Base-by-base conservation (phyloP, 73 alveolate genomes). In the Paramecium bursaria region DNA sequence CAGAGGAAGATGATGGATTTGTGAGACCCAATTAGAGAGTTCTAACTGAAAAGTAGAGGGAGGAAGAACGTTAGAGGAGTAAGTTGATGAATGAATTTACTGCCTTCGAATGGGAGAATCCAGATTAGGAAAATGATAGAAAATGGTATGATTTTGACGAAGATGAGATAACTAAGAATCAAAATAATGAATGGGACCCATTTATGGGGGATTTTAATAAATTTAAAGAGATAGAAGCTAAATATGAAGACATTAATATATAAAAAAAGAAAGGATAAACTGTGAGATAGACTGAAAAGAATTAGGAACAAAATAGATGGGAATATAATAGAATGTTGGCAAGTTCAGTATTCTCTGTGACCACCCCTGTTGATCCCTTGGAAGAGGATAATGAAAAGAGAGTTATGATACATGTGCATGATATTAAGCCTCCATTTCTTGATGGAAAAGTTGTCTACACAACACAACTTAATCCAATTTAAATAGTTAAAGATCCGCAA, bases 101-200 rank as follows among this genome's bases (percentile, higher is more conserved):
- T 67, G 98, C 92, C 11, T 85, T 55, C 29, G 98, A 94, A 51
- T 93, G 97, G 97, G 97, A 94, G 73, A 82, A 91, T 50, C 15
- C 86, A 49, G 97, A 94, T 85, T 77, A 91, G 46, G 94, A 92
- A 19, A 87, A 91, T 54, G 99, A 96, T 73, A 50, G 97, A 33
- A 96, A 92, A 30, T 96, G 99, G 99, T 96, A 96, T 79, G 99
- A 96, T 76, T 94, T 88, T 42, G 99, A 96, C 77, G 99, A 96
- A 89, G 94, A 95, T 46, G 95, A 94, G 17, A 87, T 73, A 44
- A 91, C 87, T n/a, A 91, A 91, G 31, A 93, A 93, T 49, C 96
- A 91, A 14, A 88, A 75, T 26, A 93, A 93, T 67, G 97, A 93
- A 52, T 87, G 86, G 76, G 91, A 89, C 42, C 79, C 75, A 50